A percentile compares a stretch with the other conserved stretches of the same genome.
phyloP scores from a whole-genome alignment of 345 rosid species.

The Populus ilicifolia region DNA sequence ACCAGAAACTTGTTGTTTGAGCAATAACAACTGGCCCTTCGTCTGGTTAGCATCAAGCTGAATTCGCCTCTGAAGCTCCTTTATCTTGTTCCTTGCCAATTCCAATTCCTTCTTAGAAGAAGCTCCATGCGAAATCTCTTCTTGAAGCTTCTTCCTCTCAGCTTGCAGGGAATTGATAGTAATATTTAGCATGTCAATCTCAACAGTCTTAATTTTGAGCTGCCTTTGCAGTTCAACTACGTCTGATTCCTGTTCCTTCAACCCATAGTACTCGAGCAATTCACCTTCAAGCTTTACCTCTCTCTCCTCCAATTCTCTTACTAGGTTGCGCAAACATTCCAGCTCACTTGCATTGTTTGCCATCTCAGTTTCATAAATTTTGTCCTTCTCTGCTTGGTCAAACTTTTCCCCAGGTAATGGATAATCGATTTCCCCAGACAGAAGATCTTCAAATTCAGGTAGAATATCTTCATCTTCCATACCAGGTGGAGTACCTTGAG shows the following conservation, averaged over 20 bases:
- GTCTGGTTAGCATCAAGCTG: constrained; percentile 93
- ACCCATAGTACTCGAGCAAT: constrained; percentile 84
- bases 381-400: constrained; percentile 56
- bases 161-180: constrained; percentile 80
- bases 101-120: constrained; percentile 68
- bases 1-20: constrained; percentile 83
- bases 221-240: constrained; percentile 72
- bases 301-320: constrained; percentile 79
- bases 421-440: constrained; percentile 77
- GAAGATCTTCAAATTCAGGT: constrained; percentile 76
- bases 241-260: constrained; percentile 87
- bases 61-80: constrained; percentile 86
- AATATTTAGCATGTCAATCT: constrained; percentile 85
- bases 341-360: constrained; percentile 71
- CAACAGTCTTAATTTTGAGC: constrained; percentile 89
- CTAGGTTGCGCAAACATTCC: constrained; percentile 63
- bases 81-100: constrained; percentile 69
- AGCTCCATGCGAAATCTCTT: constrained; percentile 51
- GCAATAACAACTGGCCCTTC: constrained; percentile 80
- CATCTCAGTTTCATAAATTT: constrained; percentile 59
- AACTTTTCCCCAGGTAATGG: constrained; percentile 50
- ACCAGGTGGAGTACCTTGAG: constrained; percentile 38
- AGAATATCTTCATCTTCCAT: constrained; percentile 57
- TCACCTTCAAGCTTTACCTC: constrained; percentile 95
- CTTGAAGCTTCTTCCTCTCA: constrained; percentile 88